These are phyloP conservation scores for Nemania abortiva DNA, from an alignment of 2,329 filamentous ascomycete species.

Conservation along the genomic window DNA sequence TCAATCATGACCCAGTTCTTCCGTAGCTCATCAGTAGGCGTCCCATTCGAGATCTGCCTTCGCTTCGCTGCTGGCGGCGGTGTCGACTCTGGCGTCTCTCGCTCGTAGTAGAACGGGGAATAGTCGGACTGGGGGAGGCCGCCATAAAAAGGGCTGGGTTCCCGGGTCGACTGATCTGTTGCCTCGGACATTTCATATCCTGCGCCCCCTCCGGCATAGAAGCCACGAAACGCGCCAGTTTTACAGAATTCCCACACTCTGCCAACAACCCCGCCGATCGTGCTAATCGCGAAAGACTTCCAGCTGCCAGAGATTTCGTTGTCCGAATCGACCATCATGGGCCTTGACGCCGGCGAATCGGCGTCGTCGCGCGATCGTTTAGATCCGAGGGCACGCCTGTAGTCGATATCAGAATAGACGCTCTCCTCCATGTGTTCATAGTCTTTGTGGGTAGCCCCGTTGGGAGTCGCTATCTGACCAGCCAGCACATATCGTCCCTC, in stretches of 20 bases:
- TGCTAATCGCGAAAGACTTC: constrained; percentile 69
- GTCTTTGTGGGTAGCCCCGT: constrained; percentile 48
- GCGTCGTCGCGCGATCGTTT: constrained; percentile 56
- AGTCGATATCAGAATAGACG: constrained; percentile 68
- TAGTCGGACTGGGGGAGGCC: constrained; percentile 53
- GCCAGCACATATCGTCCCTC: constrained; percentile 62
- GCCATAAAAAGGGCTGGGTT: constrained; percentile 45
- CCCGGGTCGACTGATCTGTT: constrained; percentile 42
- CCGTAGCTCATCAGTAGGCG: constrained; percentile 65
- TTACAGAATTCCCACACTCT: constrained; percentile 90
- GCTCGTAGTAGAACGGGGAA: constrained; percentile 51
- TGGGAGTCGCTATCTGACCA: constrained; percentile 65
- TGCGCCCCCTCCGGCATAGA: constrained; percentile 85
- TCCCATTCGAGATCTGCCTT: constrained; percentile 63
- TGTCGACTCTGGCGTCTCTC: constrained; percentile 55
- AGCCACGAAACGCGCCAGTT: constrained; percentile 79
- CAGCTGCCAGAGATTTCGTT: constrained; percentile 58
- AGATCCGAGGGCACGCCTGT: constrained; percentile 65
- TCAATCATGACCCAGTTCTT: constrained; percentile 79
- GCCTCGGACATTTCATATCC: constrained; percentile 69
- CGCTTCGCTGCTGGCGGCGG: constrained; percentile 65
- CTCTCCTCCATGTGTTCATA: constrained; percentile 62
- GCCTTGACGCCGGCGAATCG: constrained; percentile 52
- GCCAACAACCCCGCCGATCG: constrained; percentile 76
- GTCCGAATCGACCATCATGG: constrained; percentile 40